These are phyloP conservation scores for Suillus sp. DNA, from an alignment of 768 basidiomycete species.

Conservation along the genomic window DNA sequence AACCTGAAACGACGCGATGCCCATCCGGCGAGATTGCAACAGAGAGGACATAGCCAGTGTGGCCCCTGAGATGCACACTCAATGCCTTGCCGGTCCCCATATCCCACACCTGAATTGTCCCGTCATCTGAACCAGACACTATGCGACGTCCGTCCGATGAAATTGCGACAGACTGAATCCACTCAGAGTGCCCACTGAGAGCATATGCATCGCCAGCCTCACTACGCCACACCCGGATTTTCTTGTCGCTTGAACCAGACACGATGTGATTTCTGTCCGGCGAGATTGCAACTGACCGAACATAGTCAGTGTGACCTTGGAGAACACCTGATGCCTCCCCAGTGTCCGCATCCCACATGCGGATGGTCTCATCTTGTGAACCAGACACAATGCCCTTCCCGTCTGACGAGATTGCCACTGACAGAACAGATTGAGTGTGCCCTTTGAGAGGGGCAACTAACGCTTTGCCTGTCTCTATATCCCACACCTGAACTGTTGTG, in stretches of 20 bases:
- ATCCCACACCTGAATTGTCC: too few species aligned
- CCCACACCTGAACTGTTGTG: too few species aligned
- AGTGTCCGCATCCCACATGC: not conserved
- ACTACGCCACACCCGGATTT: not conserved
- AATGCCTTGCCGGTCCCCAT: too few species aligned
- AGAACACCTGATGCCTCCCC: not conserved
- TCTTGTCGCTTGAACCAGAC: too few species aligned
- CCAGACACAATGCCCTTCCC: conserved; percentile 10
- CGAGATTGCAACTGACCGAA: not conserved
- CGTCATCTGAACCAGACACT: too few species aligned
- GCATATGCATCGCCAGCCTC: not conserved
- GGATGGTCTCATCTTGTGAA: conserved; percentile 1
- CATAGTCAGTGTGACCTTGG: not conserved
- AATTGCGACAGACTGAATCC: too few species aligned
- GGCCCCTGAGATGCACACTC: too few species aligned
- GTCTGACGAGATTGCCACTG: not conserved
- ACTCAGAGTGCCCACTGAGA: too few species aligned
- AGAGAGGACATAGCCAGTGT: not conserved
- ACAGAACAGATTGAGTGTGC: not conserved
- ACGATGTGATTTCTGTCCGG: not conserved
- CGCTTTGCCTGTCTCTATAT: too few species aligned
- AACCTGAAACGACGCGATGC: too few species aligned
- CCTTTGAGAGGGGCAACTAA: too few species aligned
- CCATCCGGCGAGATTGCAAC: not conserved
- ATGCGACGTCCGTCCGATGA: too few species aligned